Base-by-base conservation (phyloP, 225 moss, liverwort and hornwort species). In the Neckera pumila region DNA sequence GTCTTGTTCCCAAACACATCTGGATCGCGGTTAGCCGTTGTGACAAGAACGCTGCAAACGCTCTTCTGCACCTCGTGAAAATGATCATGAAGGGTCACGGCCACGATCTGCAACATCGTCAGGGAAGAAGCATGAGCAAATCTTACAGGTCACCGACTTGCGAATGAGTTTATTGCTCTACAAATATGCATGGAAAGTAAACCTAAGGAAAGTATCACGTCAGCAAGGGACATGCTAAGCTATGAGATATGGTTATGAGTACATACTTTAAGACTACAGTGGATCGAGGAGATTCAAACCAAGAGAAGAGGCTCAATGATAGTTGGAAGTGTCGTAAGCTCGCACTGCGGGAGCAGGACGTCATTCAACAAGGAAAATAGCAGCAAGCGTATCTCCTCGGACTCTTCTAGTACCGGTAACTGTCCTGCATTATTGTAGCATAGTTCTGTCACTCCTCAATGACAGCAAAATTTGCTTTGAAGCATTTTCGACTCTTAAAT, bases 11-110 rank as follows among this genome's bases (percentile, higher is more conserved):
- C 92, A 81, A 98, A 91, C 51, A 94, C 89, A 81, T 90, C 83
- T 16, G 92, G 94, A 86, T 95, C 88, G 40, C 93, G 88, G 72
- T 91, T 84, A 30, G 93, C 88, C 27, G 76, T 91, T 72, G 86
- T 86, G 51, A 96, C 94, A 64, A 98, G 92, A 65, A 95, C 88
- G 76, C 90, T 90, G 79, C 96, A 98, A 57, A 92, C 92, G 49
- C 95, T 93, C 90, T 98, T 98, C 83, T 90, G 94, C 47, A 96
- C 91, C 84, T 96, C 95, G 83, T 98, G 96, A 83, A 98, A 96
- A 66, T 92, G 92, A 85, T 98, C 96, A 67, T 91, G 91, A 57
- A 94, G 82, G 43, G 93, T 90, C 79, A 92, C 86, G 60, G 90
- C 65, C 77, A 96, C 78, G 75, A 96, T 89, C 97, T 98, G 92